Base-by-base conservation (phyloP, 345 rosid species). In the Aquilaria sinensis region DNA sequence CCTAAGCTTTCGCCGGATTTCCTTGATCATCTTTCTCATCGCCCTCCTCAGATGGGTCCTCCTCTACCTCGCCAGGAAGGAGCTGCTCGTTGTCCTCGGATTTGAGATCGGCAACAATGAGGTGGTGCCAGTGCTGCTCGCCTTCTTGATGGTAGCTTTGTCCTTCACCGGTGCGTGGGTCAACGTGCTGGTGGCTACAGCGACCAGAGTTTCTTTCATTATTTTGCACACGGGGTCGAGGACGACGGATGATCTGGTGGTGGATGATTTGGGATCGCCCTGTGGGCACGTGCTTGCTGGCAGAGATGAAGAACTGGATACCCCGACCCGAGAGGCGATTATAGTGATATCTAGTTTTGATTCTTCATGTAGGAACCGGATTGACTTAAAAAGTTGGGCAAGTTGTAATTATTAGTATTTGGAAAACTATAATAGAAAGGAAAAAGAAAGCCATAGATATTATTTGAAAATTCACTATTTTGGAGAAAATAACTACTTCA, bases 231-330 rank as follows among this genome's bases (percentile, higher is more conserved):
- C 85, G 1, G 63, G 12, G 45, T 54, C 83, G 12, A 81, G 86
- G 81, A 75, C 78, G 47, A 88, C 86, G 54, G 87, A 85, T 23
- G 96, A 88, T 63, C 81, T 87, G n/a, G 85, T 84, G 30, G 74
- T 69, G 51, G 88, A 80, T 5, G 88, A 84, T 62, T 57, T 77
- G 30, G 90, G 80, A 50, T 80, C 86, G 2, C 90, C 90, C 32
- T 82, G 77, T 63, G 83, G 75, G 16, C 74, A 75, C 14, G 72
- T 87, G 83, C 86, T 86, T 2, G 77, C 80, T 10, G 75, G 60
- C 4, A 65, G 72, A 1, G 82, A 71, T 15, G 80, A 69, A 2
- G 69, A 57, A 23, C 62, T 65, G 12, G 80, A 75, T 57, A 77
- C 74, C 15, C 23, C 23, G 23, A 23, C 23, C 74, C 72, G 1